phyloP scores from a whole-genome alignment of 1,284 basidiomycete genomes.

The Rhizoctonia solani region DNA sequence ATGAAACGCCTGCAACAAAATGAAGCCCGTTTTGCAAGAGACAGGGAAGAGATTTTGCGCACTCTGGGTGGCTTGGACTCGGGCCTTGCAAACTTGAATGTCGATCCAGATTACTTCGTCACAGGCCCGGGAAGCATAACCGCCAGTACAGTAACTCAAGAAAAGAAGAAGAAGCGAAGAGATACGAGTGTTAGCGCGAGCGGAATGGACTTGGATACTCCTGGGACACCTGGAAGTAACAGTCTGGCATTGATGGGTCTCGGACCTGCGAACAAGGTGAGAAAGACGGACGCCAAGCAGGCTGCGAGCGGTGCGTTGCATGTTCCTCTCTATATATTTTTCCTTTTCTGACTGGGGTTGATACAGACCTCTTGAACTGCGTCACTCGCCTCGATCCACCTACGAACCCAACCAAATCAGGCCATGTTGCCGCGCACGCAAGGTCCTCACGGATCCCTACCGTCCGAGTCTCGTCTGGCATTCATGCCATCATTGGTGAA shows the following conservation, averaged over 20 bases:
- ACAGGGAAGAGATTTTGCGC: constrained; percentile 88
- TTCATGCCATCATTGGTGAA: constrained; percentile 74
- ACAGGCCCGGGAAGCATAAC: constrained; percentile 37
- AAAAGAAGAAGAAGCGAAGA: constrained; percentile 60
- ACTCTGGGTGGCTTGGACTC: constrained; percentile 84
- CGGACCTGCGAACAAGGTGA: constrained; percentile 14
- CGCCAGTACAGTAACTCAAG: constrained; percentile 48
- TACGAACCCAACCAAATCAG: constrained; percentile 61
- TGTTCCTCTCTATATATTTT: not conserved
- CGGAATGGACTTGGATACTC: constrained; percentile 44
- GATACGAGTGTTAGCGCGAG: constrained; percentile 42
- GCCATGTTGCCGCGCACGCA: constrained; percentile 76
- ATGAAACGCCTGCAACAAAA: constrained; percentile 93
- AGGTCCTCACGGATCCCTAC: constrained; percentile 81
- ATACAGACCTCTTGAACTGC: constrained; percentile 77
- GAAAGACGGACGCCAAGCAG: constrained; percentile 34
- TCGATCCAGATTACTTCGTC: constrained; percentile 42
- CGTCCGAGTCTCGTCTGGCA: constrained; percentile 73
- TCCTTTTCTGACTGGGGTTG: constrained; percentile 14
- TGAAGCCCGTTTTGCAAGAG: constrained; percentile 84
- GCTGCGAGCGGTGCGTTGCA: constrained; percentile 25
- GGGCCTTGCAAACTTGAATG: constrained; percentile 70
- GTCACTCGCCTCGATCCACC: constrained; percentile 71
- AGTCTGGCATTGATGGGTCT: constrained; percentile 36
- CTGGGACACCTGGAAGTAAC: constrained; percentile 33